phyloP scores from a whole-genome alignment of 768 basidiomycete species.

The Kwoniella dejecticola region DNA sequence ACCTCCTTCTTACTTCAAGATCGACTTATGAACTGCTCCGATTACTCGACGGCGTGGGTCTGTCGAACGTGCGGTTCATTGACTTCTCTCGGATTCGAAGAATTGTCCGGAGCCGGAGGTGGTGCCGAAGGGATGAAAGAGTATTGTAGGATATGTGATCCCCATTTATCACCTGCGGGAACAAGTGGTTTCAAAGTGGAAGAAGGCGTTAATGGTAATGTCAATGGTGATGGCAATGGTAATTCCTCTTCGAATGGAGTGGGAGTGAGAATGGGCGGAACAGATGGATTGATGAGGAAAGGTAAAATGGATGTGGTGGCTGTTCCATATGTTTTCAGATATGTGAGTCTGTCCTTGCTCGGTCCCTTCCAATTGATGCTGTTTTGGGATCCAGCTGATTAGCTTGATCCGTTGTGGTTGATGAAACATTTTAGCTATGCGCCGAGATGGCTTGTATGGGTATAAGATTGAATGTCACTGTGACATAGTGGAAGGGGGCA shows the following conservation, averaged over 20 bases:
- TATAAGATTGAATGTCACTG: slow-evolving; percentile 81
- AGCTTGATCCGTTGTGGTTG: background rate
- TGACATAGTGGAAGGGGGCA: slow-evolving; percentile 59
- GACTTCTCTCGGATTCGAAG: slow-evolving; percentile 94
- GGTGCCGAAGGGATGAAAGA: slow-evolving; percentile 63
- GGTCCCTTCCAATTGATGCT: background rate
- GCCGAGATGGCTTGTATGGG: slow-evolving; percentile 98
- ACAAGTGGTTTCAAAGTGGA: background rate
- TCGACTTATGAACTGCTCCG: slow-evolving; percentile 98
- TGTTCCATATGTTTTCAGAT: slow-evolving; percentile 68
- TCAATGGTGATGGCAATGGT: slow-evolving; percentile 64
- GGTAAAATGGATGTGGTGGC: slow-evolving; percentile 86
- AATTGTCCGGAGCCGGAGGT: slow-evolving; percentile 59
- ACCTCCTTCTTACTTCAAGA: slow-evolving; percentile 98
- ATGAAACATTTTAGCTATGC: slow-evolving; percentile 39
- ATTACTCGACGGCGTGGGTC: slow-evolving; percentile 99
- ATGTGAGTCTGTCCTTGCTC: slow-evolving; percentile 30
- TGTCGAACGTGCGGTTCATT: slow-evolving; percentile 94
- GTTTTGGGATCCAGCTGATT: too few species aligned
- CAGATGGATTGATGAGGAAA: slow-evolving; percentile 48
- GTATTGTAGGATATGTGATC: slow-evolving; percentile 90
- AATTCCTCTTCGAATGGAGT: slow-evolving; percentile 61
- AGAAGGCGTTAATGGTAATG: slow-evolving; percentile 61
- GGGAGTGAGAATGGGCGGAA: slow-evolving; percentile 28
- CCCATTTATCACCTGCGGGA: background rate